phyloP scores from a whole-genome alignment of 768 basidiomycete species.

The Mycena leptocephala region DNA sequence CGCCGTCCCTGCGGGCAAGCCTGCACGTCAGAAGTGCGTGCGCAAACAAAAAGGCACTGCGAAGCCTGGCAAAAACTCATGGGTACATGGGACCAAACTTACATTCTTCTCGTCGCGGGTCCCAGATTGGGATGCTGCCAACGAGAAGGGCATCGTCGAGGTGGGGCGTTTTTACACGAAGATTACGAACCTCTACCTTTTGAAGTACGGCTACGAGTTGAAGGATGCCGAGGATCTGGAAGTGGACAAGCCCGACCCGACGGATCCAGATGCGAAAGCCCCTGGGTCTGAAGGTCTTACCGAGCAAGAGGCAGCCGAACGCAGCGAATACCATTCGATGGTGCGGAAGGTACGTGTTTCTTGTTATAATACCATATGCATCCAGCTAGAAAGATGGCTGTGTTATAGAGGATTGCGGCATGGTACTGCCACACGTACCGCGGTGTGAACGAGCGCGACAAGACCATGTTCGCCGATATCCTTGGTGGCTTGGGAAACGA shows the following conservation, averaged over 20 bases:
- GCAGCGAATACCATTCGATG: background rate
- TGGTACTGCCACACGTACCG: background rate
- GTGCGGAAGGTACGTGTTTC: background rate
- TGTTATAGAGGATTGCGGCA: background rate
- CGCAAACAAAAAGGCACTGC: background rate
- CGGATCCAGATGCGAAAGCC: background rate
- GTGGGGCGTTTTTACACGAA: background rate
- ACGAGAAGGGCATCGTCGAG: background rate
- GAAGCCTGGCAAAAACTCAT: background rate
- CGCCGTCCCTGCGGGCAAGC: no score
- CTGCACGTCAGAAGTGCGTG: no score
- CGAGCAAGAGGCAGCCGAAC: background rate
- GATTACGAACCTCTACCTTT: background rate
- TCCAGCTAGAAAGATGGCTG: no score
- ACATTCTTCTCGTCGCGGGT: background rate
- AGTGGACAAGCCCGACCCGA: background rate
- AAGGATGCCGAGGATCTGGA: conserved; percentile 1
- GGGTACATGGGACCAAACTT: background rate
- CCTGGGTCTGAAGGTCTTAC: background rate
- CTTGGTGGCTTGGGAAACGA: background rate
- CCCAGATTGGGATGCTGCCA: background rate
- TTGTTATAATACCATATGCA: no score
- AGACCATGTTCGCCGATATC: background rate
- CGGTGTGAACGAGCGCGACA: background rate
- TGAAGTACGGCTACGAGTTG: background rate